Percentiles rank a stretch among this genome's conserved stretches.
Evolutionary conservation across 2,329 filamentous ascomycete species (phyloP).

Genomic region (Pleurostoma richardsiae): DNA sequence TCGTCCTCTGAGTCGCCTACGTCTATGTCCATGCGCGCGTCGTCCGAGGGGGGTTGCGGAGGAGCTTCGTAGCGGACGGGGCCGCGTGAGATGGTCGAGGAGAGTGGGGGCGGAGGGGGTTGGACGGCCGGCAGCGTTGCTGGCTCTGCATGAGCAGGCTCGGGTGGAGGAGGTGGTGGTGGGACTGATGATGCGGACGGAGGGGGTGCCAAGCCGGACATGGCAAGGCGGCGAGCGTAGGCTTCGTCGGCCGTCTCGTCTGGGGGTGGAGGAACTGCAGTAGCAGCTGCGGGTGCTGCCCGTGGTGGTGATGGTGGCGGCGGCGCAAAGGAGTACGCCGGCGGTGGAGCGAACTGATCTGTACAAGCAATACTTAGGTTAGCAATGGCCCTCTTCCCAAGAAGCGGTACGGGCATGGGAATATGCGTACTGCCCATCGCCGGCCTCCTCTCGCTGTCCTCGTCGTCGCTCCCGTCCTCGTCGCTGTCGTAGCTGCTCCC

Average conservation of each 20-base stretch:
- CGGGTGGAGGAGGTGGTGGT: constrained; percentile 20
- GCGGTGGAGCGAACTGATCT: constrained; percentile 58
- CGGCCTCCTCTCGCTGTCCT: constrained; percentile 20
- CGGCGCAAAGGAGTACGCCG: constrained; percentile 51
- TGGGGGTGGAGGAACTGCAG: constrained; percentile 40
- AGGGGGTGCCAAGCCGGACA: constrained; percentile 39
- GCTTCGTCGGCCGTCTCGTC: constrained; percentile 65
- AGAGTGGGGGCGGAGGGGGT: constrained; percentile 29
- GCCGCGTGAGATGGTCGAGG: constrained; percentile 68
- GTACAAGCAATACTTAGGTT: not conserved
- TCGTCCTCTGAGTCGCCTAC: constrained; percentile 20
- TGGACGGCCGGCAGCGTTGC: constrained; percentile 21
- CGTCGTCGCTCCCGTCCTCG: constrained; percentile 34
- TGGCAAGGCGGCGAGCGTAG: constrained; percentile 56
- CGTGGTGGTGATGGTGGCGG: constrained; percentile 45
- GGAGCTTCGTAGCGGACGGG: constrained; percentile 66
- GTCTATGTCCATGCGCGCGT: constrained; percentile 31
- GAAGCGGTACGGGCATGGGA: too few species aligned
- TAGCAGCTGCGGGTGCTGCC: constrained; percentile 31
- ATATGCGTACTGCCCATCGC: constrained; percentile 27
- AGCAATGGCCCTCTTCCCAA: too few species aligned
- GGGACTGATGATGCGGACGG: constrained; percentile 19
- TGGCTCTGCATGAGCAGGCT: too few species aligned
- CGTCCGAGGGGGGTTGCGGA: constrained; percentile 37
- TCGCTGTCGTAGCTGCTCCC: constrained; percentile 37